Base-by-base conservation (phyloP, 331 rosid genomes). In the Acacia concinna region DNA sequence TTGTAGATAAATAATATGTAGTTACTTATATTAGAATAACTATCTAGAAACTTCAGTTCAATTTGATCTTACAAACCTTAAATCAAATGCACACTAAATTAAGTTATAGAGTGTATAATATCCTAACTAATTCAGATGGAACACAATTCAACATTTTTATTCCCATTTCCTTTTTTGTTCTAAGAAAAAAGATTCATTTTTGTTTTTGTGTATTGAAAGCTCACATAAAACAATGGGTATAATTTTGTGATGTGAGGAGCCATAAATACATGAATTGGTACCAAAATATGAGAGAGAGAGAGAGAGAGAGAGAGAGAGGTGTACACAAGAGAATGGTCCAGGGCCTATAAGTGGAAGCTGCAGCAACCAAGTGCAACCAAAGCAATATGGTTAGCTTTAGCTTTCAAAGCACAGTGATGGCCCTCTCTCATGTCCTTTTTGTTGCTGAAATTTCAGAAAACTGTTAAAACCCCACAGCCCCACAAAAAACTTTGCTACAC, bases 401-500 rank as follows among this genome's bases (percentile, higher is more conserved):
- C 32, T 75, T 73, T 34, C 54, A 49, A 77, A 9, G 56, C 74
- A 49, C 66, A 47, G 74, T 35, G 40, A 35, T 77, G 15, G 9
- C 18, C 3, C 57, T 75, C 32, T 34, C 60, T 74, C 21, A 6
- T 43, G 67, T 74, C 85, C 66, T 43, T 75, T 60, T 43, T 62
- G 28, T 49, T 34, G 21, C 68, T 21, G 43, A 47, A 62, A 81
- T 68, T 68, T 68, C 82, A 76, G 85, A 78, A 18, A n/a, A 59
- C 76, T 40, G 57, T 69, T 46, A 64, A 76, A 52, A 27, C 64
- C 66, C 41, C 83, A 76, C 73, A 12, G 20, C 37, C 80, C 80
- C 37, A 78, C 80, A 34, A 71, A 75, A 77, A 75, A 59, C 34
- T 20, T 35, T 17, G 51, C 43, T 79, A 65, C 63, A 31, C 60